Evolutionary conservation across 257 asterid species (phyloP).

Genomic region (Verbascum thapsus): DNA sequence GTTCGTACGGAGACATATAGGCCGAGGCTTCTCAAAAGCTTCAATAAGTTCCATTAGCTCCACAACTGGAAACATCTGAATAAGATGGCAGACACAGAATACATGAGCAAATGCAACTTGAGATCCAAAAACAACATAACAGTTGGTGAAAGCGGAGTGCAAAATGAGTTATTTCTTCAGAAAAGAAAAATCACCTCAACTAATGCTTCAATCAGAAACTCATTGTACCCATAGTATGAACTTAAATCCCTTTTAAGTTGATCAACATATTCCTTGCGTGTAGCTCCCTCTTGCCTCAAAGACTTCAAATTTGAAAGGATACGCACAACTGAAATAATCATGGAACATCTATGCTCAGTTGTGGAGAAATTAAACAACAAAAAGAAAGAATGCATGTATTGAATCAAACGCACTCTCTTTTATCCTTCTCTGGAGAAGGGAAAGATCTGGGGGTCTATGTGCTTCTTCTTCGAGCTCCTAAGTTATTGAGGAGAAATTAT

Average conservation of each 20-base stretch:
- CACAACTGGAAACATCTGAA: conserved; percentile 82
- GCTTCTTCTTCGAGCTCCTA: conserved; percentile 91
- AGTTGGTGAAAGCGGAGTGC: not conserved
- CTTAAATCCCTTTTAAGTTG: conserved; percentile 71
- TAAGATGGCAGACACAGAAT: conserved; percentile 23
- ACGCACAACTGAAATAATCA: conserved; percentile 67
- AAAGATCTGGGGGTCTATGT: conserved; percentile 80
- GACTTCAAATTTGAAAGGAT: conserved; percentile 76
- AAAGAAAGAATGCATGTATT: not conserved
- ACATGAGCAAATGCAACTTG: conserved; percentile 21
- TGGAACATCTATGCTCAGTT: conserved; percentile 10
- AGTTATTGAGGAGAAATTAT: conserved; percentile 11
- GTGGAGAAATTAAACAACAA: conserved; percentile 15
- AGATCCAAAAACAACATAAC: not conserved
- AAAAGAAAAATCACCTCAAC: conserved; percentile 62
- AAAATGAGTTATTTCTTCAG: conserved; percentile 8
- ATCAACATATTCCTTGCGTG: conserved; percentile 75
- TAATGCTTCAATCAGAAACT: conserved; percentile 70
- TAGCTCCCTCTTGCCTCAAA: conserved; percentile 73
- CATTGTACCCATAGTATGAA: conserved; percentile 90
- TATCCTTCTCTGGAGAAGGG: conserved; percentile 76
- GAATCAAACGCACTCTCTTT: conserved; percentile 66
- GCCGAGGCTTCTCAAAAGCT: conserved; percentile 94
- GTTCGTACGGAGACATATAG: conserved; percentile 81
- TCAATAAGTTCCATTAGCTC: conserved; percentile 95